Base-by-base conservation (phyloP, 1,284 basidiomycete genomes). In the Moesziomyces sp. region DNA sequence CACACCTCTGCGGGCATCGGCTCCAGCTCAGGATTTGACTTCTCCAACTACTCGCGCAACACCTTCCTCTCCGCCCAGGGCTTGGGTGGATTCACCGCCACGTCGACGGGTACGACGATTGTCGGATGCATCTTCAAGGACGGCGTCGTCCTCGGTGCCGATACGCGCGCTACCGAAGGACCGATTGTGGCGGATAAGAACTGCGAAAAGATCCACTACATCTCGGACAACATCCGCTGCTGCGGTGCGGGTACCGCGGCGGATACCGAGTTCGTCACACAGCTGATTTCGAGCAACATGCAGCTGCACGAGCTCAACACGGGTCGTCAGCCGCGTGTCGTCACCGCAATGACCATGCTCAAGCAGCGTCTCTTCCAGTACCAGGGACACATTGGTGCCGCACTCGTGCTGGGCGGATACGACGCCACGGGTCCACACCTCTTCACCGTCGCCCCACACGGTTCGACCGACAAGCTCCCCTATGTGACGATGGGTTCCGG, bases 401-500 rank as follows among this genome's bases (percentile, higher is more conserved):
- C 96, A 16, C 90, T 99, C 45, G 96, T 99, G 11, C 89, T 99
- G n/a, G 96, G 95, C 0, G 96, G 97, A 40, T 93, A 97, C 30
- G 97, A 99, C 85, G 84, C 89, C 5, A 94, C 93, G 1, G 97
- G 97, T 8, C 89, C 95, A 5, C 93, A 99, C 72, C 90, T 99
- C 9, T 99, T 97, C 87, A 98, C 96, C 13, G 91, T 99, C 71
- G 91, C 92, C 68, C 95, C 97, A 1, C 96, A 99, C 85, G 97
- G 97, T 9, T 96, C 93, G 18, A 98, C 97, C 0, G 97, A 99
- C 86, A 99, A 99, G 86, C 88, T 99, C 35, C 97, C 97, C 0
- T 99, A 97, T 81, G 96, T 99, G 34, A 98, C 97, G 0, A 99
- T 99, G 96, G 97, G 97, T 35, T 94, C 92, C 5, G 97, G 97